Evolutionary conservation across 2,329 filamentous ascomycete species (phyloP).

Genomic region (Metarhizium guizhouense): DNA sequence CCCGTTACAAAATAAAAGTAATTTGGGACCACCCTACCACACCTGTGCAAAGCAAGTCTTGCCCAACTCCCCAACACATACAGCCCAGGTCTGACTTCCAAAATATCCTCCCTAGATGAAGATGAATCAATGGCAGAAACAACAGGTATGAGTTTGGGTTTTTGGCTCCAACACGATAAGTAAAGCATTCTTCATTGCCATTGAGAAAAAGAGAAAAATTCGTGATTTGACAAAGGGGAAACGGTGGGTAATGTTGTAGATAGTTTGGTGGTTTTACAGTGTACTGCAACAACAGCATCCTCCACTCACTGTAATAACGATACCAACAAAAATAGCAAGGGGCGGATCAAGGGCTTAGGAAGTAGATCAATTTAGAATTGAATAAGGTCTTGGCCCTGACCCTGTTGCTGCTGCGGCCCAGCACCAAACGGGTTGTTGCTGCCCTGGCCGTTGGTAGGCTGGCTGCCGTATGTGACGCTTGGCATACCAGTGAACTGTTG

Average conservation of each 20-base stretch:
- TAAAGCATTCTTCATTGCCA: background rate
- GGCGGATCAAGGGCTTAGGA: background rate
- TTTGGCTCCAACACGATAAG: background rate
- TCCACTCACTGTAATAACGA: background rate
- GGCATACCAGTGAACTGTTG: slow-evolving; percentile 77
- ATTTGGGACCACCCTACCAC: slow-evolving; percentile 1
- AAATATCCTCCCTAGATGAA: background rate
- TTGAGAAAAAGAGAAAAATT: background rate
- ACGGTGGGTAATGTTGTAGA: background rate
- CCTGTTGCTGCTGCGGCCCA: slow-evolving; percentile 38
- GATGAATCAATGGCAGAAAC: background rate
- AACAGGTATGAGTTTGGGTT: background rate
- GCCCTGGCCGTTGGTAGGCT: slow-evolving; percentile 43
- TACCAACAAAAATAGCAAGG: background rate
- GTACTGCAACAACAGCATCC: background rate
- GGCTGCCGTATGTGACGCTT: slow-evolving; percentile 42
- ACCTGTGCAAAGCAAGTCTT: slow-evolving; percentile 1
- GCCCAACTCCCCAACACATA: background rate
- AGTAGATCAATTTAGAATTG: slow-evolving; percentile 41
- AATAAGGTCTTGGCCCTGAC: slow-evolving; percentile 50
- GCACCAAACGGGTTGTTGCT: slow-evolving; percentile 51
- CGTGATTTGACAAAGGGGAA: slow-evolving; percentile 4
- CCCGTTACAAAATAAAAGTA: slow-evolving; percentile 4
- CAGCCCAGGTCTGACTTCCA: background rate
- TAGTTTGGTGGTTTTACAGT: background rate